Conservation (phyloP, 768 basidiomycete genomes). For the Pleurotus pulmonarius region DNA sequence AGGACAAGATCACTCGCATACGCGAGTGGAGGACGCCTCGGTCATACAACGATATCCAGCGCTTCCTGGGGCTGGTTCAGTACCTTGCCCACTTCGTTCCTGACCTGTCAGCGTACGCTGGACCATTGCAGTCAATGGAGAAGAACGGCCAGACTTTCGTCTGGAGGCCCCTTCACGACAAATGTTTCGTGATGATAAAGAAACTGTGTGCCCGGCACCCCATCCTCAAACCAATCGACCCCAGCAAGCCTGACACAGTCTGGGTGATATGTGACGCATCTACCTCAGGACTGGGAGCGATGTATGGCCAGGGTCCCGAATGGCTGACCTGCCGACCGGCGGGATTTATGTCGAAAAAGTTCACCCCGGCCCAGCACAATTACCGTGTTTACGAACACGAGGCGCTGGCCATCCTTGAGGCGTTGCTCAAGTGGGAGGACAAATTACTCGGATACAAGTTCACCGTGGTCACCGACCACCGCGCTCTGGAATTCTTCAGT, state of each 20-base stretch:
- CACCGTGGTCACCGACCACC: too few relatives aligned
- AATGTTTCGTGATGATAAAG: constrained; percentile 20
- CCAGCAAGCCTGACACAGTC: constrained; percentile 14
- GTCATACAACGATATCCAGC: constrained; percentile 29
- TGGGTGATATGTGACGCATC: constrained; percentile 25
- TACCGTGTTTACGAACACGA: too few relatives aligned
- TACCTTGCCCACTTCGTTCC: constrained; percentile 34
- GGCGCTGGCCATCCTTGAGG: too few relatives aligned
- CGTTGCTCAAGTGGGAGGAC: too few relatives aligned
- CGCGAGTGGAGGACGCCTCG: constrained; percentile 29
- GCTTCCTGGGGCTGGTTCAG: constrained; percentile 35
- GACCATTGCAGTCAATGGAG: constrained; percentile 23
- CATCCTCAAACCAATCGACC: constrained; percentile 19
- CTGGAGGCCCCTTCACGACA: constrained; percentile 21
- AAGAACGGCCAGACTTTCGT: constrained; percentile 22
- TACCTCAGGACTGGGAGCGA: constrained; percentile 20
- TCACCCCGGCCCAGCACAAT: too few relatives aligned
- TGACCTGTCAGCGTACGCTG: constrained; percentile 26
- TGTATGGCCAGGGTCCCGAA: neutral
- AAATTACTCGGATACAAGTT: too few relatives aligned
- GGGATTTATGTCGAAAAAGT: too few relatives aligned
- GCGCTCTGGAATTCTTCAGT: too few relatives aligned
- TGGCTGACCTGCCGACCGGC: too few relatives aligned
- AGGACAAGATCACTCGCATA: constrained; percentile 30
- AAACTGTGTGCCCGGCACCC: constrained; percentile 16